A percentile compares a stretch with the other conserved stretches of the same genome.
These are phyloP conservation scores for Chalciporus piperatus DNA, from an alignment of 768 basidiomycete species.

Conservation along the genomic window DNA sequence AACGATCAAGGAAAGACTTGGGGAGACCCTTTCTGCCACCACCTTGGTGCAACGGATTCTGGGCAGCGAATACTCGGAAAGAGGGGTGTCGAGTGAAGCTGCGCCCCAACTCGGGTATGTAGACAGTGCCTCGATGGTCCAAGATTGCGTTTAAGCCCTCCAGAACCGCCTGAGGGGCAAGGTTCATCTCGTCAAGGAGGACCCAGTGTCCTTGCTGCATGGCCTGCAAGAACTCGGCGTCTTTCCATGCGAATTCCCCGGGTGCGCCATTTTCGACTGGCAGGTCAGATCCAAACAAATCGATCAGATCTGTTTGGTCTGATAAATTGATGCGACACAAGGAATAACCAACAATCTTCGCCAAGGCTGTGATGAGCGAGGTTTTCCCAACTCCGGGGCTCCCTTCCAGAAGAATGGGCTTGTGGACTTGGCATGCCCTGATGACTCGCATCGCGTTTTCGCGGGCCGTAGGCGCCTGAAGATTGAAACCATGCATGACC, in stretches of 20 bases:
- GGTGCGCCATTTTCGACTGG: conserved; percentile 89
- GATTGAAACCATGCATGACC: conserved; percentile 57
- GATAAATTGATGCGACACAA: conserved; percentile 95
- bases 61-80: conserved; percentile 98
- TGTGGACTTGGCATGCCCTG: conserved; percentile 83
- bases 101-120: conserved; percentile 90
- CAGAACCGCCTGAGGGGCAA: conserved; percentile 93
- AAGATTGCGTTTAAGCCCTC: conserved; percentile 96
- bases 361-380: conserved; percentile 84
- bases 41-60: conserved; percentile 94
- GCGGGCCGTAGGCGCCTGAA: conserved; percentile 84
- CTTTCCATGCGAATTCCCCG: conserved; percentile 96
- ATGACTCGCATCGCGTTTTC: conserved; percentile 86
- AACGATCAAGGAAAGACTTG: conserved; percentile 95
- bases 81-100: conserved; percentile 85
- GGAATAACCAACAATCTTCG: conserved; percentile 70
- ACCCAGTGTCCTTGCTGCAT: conserved; percentile 98
- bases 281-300: conserved; percentile 94
- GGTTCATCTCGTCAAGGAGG: conserved; percentile 97
- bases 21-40: conserved; percentile 97
- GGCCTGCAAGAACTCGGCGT: conserved; percentile 92
- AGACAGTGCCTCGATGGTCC: conserved; percentile 94
- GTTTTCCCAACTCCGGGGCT: conserved; percentile 99
- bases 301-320: conserved; percentile 95
- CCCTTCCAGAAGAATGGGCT: conserved; percentile 93